Base-by-base conservation (phyloP, 805 yeast species). In the Saccharomyces mikatae region DNA sequence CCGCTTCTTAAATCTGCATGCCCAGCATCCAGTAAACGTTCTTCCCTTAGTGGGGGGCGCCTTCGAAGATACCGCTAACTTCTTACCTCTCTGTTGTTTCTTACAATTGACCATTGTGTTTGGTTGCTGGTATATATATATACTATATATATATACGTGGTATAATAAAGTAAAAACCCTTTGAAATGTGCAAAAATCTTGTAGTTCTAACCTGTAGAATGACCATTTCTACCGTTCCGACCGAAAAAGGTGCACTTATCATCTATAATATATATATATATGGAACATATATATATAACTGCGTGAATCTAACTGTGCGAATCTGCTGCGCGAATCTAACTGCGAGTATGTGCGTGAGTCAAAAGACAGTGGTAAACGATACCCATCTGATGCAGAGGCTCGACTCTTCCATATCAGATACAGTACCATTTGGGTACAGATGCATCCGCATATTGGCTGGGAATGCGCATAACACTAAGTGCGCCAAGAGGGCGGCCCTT, bases 21-120 rank as follows among this genome's bases (percentile, higher is more conserved):
- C 67, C 72, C 72, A 69, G 53, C 72, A 69, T 5, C 71, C 71
- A 6, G 68, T 67, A 27, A 69, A 69, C 1, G 66, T 65, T 55
- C 72, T 63, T 10, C 62, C 64, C 48, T 57, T 58, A 46, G 56
- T 50, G 29, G 29, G 30, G 48, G 29, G 21, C 11, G 32, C 30
- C 22, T 46, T 46, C 6, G 29, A 27, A 21, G 30, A 27, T 14
- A 14, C 8, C 32, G 17, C 22, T 28, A 28, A 6, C 9, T 27
- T 46, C 30, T 28, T 46, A 17, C 11, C 22, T 14, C 32, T 21
- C 22, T 46, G 30, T 13, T 26, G 48, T 14, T n/a, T 46, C 48
- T 46, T 46, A n/a, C 48, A 5, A 28, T 28, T 26, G 32, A 46
- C 48, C 30, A 27, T 28, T 21, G 14, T 2, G 48, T 28, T 21